Percentiles rank a stretch among this genome's conserved stretches.
Evolutionary conservation across 2,329 filamentous ascomycete species (phyloP).

Genomic region (Stemphylium beticola): DNA sequence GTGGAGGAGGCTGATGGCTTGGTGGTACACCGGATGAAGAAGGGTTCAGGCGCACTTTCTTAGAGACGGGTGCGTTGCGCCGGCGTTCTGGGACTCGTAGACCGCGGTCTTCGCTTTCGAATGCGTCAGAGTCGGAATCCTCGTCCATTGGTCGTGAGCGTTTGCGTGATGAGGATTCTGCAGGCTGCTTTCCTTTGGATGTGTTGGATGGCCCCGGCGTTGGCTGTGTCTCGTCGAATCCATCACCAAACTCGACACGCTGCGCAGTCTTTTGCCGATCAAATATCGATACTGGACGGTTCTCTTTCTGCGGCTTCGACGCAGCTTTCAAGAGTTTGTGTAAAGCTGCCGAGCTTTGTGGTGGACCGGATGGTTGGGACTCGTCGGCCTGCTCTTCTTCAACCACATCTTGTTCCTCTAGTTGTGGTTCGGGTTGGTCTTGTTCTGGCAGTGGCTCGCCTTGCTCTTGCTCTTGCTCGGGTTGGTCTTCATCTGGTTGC

Average conservation of each 20-base stretch:
- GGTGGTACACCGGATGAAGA: constrained; percentile 31
- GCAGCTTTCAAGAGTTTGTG: constrained; percentile 27
- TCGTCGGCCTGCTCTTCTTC: constrained; percentile 19
- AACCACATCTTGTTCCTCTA: not conserved
- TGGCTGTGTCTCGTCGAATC: constrained; percentile 38
- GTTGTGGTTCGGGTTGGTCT: constrained; percentile 12
- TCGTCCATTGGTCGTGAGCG: constrained; percentile 33
- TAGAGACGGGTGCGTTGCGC: constrained; percentile 40
- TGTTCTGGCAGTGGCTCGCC: not conserved
- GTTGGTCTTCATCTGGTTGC: constrained; percentile 4
- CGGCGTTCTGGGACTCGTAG: constrained; percentile 45
- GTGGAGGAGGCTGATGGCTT: constrained; percentile 36
- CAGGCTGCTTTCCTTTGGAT: constrained; percentile 37
- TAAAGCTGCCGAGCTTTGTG: constrained; percentile 28
- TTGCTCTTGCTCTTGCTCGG: not conserved
- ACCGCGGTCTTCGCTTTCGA: constrained; percentile 50
- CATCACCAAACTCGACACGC: constrained; percentile 49
- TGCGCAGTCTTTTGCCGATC: constrained; percentile 50
- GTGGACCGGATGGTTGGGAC: constrained; percentile 20
- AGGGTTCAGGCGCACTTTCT: constrained; percentile 35
- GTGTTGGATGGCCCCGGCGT: constrained; percentile 32
- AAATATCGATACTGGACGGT: constrained; percentile 44
- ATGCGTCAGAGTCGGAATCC: constrained; percentile 51
- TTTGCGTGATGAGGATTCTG: constrained; percentile 33
- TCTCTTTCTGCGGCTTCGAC: constrained; percentile 41